Base-by-base conservation (phyloP, 345 rosid genomes). In the Syzygium grande region DNA sequence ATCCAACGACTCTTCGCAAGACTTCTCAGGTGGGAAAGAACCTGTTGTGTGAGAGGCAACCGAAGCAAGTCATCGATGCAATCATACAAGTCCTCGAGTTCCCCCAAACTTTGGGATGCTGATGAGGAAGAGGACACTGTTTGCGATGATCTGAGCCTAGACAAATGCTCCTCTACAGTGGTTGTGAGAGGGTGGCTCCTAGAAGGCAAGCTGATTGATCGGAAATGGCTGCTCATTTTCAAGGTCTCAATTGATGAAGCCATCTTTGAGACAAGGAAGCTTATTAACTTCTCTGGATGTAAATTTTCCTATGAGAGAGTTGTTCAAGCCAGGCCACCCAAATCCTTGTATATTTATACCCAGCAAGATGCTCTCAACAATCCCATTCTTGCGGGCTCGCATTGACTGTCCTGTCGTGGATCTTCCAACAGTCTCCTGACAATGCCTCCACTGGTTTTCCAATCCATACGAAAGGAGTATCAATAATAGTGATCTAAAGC, bases 41-140 rank as follows among this genome's bases (percentile, higher is more conserved):
- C 55, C 38, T 85, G 79, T 84, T 79, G 84, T 9, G 85, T 49
- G 52, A 86, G 68, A 41, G 87, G 87, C 58, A 90, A 80, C 49
- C 84, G 90, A 78, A 91, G 88, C 86, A 80, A 61, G 84, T 87
- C 89, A n/a, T 85, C 86, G 19, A 89, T 58, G 51, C 58, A 59
- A 11, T 84, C 84, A 22, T 89, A 84, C 38, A 88, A 54, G 38
- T 86, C 86, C 30, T 86, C 79, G 54, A 91, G 87, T 43, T 51
- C 78, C 52, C 10, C 61, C 83, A 90, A 78, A 22, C 77, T 90
- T 29, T 84, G 61, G 51, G 88, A 84, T 54, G 87, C 79, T 1
- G 23, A 41, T 77, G 87, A 65, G 49, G 86, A 15, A 1, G 88
- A 83, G 25, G 87, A 88, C 9, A 14, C 68, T 2, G 13, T 87